A percentile compares a stretch with the other conserved stretches of the same genome.
phyloP scores from a whole-genome alignment of 345 rosid genomes.

The Euphorbia lathyris region DNA sequence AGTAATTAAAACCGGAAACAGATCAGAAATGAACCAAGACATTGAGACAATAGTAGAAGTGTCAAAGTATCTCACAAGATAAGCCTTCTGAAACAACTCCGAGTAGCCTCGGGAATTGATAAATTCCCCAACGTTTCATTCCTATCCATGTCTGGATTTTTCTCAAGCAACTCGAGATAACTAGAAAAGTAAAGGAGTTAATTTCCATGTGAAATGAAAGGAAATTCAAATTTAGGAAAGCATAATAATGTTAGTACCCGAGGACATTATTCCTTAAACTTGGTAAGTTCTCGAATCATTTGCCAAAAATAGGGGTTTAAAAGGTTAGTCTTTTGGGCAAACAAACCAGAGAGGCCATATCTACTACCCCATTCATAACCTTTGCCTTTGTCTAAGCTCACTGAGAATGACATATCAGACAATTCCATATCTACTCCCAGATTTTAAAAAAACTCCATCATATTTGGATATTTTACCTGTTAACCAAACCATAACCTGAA shows the following conservation, averaged over 20 bases:
- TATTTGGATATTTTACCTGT: conserved; percentile 92
- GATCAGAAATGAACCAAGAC: background rate
- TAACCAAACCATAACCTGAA: too few species aligned
- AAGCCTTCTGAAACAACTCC: conserved; percentile 74
- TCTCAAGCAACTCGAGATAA: conserved; percentile 65
- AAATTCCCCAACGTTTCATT: conserved; percentile 68
- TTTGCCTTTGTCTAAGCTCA: conserved; percentile 65
- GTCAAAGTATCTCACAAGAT: conserved; percentile 51
- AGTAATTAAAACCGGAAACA: background rate
- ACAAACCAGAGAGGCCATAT: conserved; percentile 61
- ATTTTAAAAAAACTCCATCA: conserved; percentile 82
- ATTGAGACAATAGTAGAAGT: background rate
- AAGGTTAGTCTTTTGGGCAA: conserved; percentile 65
- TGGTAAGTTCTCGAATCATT: conserved; percentile 69
- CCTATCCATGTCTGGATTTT: conserved; percentile 56
- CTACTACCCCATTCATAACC: conserved; percentile 97
- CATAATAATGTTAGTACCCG: conserved; percentile 23
- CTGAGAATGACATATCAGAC: conserved; percentile 84
- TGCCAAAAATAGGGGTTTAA: conserved; percentile 75
- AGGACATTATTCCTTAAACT: conserved; percentile 65
- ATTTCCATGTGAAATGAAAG: background rate
- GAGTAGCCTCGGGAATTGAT: conserved; percentile 64
- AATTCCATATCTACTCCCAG: conserved; percentile 79
- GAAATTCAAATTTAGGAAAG: background rate
- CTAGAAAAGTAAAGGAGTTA: conserved; percentile 17